Base-by-base conservation (phyloP, 768 basidiomycete species). In the Russula sp. region DNA sequence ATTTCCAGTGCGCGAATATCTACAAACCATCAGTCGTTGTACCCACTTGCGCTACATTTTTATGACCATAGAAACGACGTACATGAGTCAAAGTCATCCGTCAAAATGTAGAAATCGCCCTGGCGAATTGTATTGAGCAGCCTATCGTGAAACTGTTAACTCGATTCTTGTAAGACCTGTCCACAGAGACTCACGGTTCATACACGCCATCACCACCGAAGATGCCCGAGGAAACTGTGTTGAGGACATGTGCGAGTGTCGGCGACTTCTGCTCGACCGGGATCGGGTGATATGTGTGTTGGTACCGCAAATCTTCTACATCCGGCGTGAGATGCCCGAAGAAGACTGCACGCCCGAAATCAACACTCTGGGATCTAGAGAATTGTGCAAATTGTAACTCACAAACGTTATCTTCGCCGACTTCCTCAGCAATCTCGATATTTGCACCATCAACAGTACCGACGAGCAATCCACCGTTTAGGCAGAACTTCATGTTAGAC, bases 81-180 rank as follows among this genome's bases (percentile, higher is more conserved):
- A 93, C 86, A 96, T 9, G 92, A 93, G 66, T 93, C 90, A 70
- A 98, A 98, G 76, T 98, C 95, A 70, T 98, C 94, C 0, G 90
- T 85, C 59, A 96, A 71, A 53, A 93, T 79, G 72, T 90, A 91
- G 72, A 87, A 83, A 65, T 93, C 89, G 46, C 81, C 80, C 68
- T 89, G 83, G 43, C 85, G 78, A 67, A 91, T 83, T 20, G 88
- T 92, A 72, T 88, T 87, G 64, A 90, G 75, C 46, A 90, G 76
- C 22, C 86, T 88, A 67, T 64, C 66, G 68, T 61, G 69, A 73
- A 65, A 63, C 56, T 69, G 42, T 58, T 42, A 63, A 42, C 13
- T 45, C 38, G 29, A 36, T 25, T 3, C 11, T 14, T 9, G 1
- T 10, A 1, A 54, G 22, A 43, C 65, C 62, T 38, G 62, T 62